Evolutionary conservation across 495 filamentous ascomycete genomes (phyloP).

Genomic region (Paragyromitra xinjiangensis): DNA sequence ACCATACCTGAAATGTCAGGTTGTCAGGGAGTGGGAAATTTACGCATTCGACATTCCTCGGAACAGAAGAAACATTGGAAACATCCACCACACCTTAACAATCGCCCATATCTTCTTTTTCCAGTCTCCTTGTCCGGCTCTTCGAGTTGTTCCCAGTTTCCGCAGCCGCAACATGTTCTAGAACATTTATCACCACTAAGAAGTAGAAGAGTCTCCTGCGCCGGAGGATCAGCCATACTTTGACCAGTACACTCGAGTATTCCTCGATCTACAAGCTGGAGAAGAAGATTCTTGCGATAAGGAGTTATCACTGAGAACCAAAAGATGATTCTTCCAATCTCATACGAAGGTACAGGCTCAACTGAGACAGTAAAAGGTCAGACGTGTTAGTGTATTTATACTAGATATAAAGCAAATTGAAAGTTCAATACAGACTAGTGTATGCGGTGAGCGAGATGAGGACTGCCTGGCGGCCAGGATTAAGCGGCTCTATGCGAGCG

Average conservation of each 20-base stretch:
- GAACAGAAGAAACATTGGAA: slow-evolving; percentile 48
- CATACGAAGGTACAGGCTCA: slow-evolving; percentile 39
- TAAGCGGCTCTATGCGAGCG: slow-evolving; percentile 34
- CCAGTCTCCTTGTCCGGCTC: slow-evolving; percentile 36
- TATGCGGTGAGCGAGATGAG: slow-evolving; percentile 35
- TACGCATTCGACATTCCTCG: slow-evolving; percentile 31
- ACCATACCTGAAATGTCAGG: neutral
- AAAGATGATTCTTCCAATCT: slow-evolving; percentile 35
- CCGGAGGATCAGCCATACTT: slow-evolving; percentile 27
- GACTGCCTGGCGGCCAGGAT: slow-evolving; percentile 19
- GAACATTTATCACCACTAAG: slow-evolving; percentile 38
- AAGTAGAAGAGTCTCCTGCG: slow-evolving; percentile 31
- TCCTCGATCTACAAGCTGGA: slow-evolving; percentile 31
- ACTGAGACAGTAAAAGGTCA: neutral
- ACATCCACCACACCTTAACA: slow-evolving; percentile 37
- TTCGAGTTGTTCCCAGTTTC: slow-evolving; percentile 44
- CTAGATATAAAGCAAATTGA: neutral
- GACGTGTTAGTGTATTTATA: neutral
- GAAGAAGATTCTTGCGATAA: slow-evolving; percentile 35
- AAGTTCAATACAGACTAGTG: slow-evolving; percentile 31
- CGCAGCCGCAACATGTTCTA: slow-evolving; percentile 39
- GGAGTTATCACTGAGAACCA: slow-evolving; percentile 37
- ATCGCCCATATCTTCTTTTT: slow-evolving; percentile 38
- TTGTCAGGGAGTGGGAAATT: slow-evolving; percentile 5
- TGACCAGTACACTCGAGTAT: slow-evolving; percentile 41